Conservation (phyloP, 768 basidiomycete species). For the Fibroporia radiculosa region DNA sequence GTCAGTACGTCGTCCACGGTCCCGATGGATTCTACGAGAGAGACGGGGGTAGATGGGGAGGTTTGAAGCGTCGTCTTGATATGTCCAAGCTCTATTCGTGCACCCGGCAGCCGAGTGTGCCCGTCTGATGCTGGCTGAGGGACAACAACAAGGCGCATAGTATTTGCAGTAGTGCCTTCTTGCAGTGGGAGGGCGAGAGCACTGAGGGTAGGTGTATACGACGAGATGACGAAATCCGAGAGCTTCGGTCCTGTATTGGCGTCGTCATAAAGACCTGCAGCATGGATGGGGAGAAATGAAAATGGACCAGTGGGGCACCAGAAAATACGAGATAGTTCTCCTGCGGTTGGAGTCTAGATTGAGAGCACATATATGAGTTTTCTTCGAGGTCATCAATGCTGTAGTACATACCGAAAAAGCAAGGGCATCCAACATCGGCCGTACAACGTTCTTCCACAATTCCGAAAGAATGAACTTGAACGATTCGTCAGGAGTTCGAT, state of each 20-base stretch:
- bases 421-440: background rate
- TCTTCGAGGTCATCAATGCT: too few species aligned
- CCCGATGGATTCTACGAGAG: too few species aligned
- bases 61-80: too few species aligned
- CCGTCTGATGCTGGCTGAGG: too few species aligned
- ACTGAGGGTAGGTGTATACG: background rate
- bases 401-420: too few species aligned
- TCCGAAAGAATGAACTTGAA: background rate
- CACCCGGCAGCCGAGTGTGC: too few species aligned
- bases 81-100: too few species aligned
- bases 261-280: background rate
- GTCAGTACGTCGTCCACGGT: background rate
- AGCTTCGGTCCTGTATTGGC: background rate
- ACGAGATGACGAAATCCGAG: background rate
- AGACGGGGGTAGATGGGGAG: too few species aligned
- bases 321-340: background rate
- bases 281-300: background rate
- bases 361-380: background rate
- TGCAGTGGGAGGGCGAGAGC: too few species aligned
- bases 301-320: background rate
- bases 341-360: background rate
- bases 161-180: too few species aligned
- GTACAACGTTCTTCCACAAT: background rate
- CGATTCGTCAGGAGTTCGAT: too few species aligned
- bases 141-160: too few species aligned